Base-by-base conservation (phyloP, 2,329 filamentous ascomycete species). In the Chaetomiaceae sp. region DNA sequence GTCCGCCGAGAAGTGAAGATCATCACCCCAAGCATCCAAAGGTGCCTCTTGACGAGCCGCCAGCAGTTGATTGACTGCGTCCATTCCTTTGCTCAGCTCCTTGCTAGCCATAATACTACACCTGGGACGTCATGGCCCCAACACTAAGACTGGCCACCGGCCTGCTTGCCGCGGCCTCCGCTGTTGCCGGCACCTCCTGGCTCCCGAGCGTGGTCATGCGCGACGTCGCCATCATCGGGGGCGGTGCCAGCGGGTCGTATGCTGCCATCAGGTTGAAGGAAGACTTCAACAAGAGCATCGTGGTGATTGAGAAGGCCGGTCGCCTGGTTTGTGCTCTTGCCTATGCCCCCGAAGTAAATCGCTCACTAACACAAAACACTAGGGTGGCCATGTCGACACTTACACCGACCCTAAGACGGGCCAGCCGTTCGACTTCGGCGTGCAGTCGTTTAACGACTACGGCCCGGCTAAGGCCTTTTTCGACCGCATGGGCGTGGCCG, bases 321-420 rank as follows among this genome's bases (percentile, higher is more conserved):
- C 55, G 49, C 11, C 48, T 68, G 30, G 65, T 68, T 55, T 27
- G 60, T n/a, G n/a, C n/a, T 49, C 6, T 4, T 12, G 6, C 17
- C 20, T 3, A 20, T 11, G 5, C 6, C 34, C 11, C 14, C 9
- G 2, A 36, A 10, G 10, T 20, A 2, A 8, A 35, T n/a, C n/a
- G 12, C n/a, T 19, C 42, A 61, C 33, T 43, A 38, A 30, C 47
- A 45, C 26, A 26, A 51, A 38, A 30, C n/a, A 38, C 22, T 9
- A 75, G 50, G 75, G 74, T 15, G 74, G 74, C 2, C 72, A 76
- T 51, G 68, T 70, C 6, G 60, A 72, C 18, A 75, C 71, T 9
- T 76, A 72, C 53, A 61, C 56, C 3, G 68, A 69, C 29, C 68
- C 67, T n/a, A 57, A 63, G n/a, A 67, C 61, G 2, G 62, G 61